Evolutionary conservation across 768 basidiomycete genomes (phyloP).

Genomic region (Lentinus tigrinus): DNA sequence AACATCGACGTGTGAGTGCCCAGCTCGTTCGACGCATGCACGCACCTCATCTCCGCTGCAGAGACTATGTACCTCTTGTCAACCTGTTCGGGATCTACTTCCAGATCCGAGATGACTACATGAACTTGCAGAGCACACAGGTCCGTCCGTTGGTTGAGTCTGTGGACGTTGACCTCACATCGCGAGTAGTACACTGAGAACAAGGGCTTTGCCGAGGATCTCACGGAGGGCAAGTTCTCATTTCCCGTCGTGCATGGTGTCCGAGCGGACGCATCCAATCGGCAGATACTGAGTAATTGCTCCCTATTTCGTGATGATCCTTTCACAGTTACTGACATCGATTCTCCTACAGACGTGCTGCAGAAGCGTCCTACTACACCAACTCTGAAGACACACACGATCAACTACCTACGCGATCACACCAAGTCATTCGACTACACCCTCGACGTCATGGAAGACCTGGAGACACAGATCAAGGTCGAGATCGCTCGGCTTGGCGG

Average conservation of each 20-base stretch:
- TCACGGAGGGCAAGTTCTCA: slow-evolving; percentile 96
- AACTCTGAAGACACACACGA: slow-evolving; percentile 77
- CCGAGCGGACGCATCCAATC: slow-evolving; percentile 71
- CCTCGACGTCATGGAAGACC: slow-evolving; percentile 56
- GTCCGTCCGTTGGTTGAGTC: slow-evolving; percentile 45
- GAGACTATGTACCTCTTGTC: slow-evolving; percentile 89
- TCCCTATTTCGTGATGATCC: background rate
- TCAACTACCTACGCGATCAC: slow-evolving; percentile 69
- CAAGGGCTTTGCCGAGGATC: slow-evolving; percentile 90
- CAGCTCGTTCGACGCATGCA: background rate
- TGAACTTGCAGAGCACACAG: slow-evolving; percentile 88
- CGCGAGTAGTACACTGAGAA: slow-evolving; percentile 69
- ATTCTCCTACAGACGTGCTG: slow-evolving; percentile 67
- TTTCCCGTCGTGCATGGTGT: slow-evolving; percentile 94
- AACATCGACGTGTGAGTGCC: slow-evolving; percentile 56
- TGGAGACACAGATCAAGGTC: slow-evolving; percentile 64
- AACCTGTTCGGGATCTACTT: slow-evolving; percentile 94
- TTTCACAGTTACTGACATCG: too few species aligned
- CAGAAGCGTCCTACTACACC: slow-evolving; percentile 84
- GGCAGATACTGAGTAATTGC: slow-evolving; percentile 77
- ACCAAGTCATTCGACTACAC: slow-evolving; percentile 92
- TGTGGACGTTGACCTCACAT: background rate
- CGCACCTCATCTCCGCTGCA: slow-evolving; percentile 27
- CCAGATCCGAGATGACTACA: slow-evolving; percentile 96
- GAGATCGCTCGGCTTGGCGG: slow-evolving; percentile 80